Evolutionary conservation across 2,329 filamentous ascomycete species (phyloP), one percentile per base, ranked within the genome.

Genomic region (Aspergillus fijiensis): DNA sequence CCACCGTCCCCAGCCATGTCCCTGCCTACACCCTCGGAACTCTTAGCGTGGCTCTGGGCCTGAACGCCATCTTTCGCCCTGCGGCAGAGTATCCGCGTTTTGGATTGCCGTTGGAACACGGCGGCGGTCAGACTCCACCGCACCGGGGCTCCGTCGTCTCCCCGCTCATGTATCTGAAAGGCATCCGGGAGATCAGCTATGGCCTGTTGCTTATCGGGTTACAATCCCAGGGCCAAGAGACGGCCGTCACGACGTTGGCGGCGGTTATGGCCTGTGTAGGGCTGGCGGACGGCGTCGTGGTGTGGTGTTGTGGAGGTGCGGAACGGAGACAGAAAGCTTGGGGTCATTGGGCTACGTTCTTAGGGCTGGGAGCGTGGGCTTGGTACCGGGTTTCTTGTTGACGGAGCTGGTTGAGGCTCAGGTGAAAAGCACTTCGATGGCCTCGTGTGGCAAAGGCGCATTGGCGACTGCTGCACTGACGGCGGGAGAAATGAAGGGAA

Each of bases 161-260:
- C 7, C 59, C 62, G n/a, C 57, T 66, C 2, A 61, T 66, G 19
- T 63, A 64, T 35, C 33, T 64, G 19, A 64, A 66, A 39, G 62
- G 58, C 19, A 63, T 64, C 35, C 64, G 64, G 2, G 64, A 66
- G 45, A 54, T 55, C n/a, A 64, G 57, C 5, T 66, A 64, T 50
- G 64, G 64, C 4, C 29, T 64, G 12, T 42, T 59, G 11, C 39
- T 64, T 31, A 56, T 63, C 25, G 58, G 42, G 3, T 51, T 64
- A 27, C 62, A 66, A 39, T 59, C 57, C 33, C 50, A 54, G 16
- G 54, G 59, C n/a, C 60, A 63, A 19, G 60, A 60, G 1, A n/a
- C 14, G 4, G 64, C 54, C 16, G 25, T 66, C 14, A 64, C 64
- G 6, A 57, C 59, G 10, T 4, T 64, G 1, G 47, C 59, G 7